Base-by-base conservation (phyloP, 306 rosid species). In the Potentilla sterilis region DNA sequence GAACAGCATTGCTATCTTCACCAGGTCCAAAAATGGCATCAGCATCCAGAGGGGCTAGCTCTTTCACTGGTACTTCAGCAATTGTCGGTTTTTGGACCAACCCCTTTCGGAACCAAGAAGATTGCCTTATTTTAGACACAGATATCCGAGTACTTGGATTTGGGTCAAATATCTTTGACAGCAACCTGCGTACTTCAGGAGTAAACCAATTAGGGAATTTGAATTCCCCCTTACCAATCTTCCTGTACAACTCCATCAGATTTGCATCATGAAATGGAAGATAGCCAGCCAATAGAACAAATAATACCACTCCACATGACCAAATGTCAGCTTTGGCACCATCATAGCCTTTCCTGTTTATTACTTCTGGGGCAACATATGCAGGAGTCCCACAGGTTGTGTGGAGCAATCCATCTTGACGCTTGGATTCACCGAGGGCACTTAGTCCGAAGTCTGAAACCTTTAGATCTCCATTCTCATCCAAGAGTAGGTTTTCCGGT, bases 331-430 rank as follows among this genome's bases (percentile, higher is more conserved):
- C 92, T 86, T 92, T 96, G 67, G 75, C 6, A 40, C 99, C 99
- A 72, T 92, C 98, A 62, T 96, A 96, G 38, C 98, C 99, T 72
- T 69, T 89, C 83, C 99, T 79, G 85, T 75, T 88, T 54, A 96
- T 92, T 64, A 96, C 91, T 86, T 96, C 99, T 4, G 99, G 97
- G 69, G 98, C 87, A 79, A 92, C 98, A 62, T 96, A 96, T 16
- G 99, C 94, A 69, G 98, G 99, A 14, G 99, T 96, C 51, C 99
- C 99, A 77, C 99, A 96, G 40, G 91, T 92, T 41, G 98, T 96
- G 67, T 96, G 98, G 65, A 96, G 98, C 69, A 96, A 85, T 34
- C 99, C 98, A 87, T 96, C 99, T 71, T 92, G 96, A 69, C 57
- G 77, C 77, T 88, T 90, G 5, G 88, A 81, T 67, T 90, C 97